Conservation (phyloP, 768 basidiomycete species). For the Pisolithus tinctorius region DNA sequence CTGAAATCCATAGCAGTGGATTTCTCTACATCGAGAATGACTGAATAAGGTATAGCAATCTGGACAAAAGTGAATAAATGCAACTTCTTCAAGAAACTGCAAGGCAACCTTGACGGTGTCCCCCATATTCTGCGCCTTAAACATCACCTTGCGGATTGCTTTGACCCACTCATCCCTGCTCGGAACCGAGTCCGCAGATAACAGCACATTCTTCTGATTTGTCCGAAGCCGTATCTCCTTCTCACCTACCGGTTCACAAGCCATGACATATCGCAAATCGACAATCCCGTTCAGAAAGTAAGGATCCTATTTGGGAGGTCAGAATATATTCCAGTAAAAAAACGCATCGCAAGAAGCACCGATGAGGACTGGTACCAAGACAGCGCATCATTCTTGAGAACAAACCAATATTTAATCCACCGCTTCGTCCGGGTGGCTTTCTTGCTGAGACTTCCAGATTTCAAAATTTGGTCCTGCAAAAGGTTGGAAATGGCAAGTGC, state of each 20-base stretch:
- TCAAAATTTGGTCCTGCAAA: conserved; percentile 79
- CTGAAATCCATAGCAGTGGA: conserved; percentile 91
- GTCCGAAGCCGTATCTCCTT: conserved; percentile 80
- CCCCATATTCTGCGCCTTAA: conserved; percentile 94
- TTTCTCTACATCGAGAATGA: conserved; percentile 82
- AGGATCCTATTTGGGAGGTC: conserved; percentile 59
- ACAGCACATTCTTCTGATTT: conserved; percentile 64
- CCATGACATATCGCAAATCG: conserved; percentile 89
- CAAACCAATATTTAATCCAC: conserved; percentile 95
- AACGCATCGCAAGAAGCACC: conserved; percentile 35
- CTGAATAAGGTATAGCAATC: conserved; percentile 94
- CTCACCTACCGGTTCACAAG: conserved; percentile 76
- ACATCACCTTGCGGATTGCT: conserved; percentile 87
- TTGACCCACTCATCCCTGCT: conserved; percentile 96
- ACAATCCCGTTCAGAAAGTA: conserved; percentile 97
- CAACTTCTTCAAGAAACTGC: not conserved
- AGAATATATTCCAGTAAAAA: conserved; percentile 1
- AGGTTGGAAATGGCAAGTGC: conserved; percentile 7
- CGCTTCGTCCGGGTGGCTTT: conserved; percentile 84
- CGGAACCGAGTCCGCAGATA: conserved; percentile 74
- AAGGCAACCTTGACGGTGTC: conserved; percentile 79
- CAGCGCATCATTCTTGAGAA: conserved; percentile 90
- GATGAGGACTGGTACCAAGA: conserved; percentile 96
- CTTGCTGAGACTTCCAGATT: conserved; percentile 87
- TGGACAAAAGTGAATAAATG: conserved; percentile 18